Conservation (phyloP, 371 early-diverging fungal genomes). For the Mortierella sp. region DNA sequence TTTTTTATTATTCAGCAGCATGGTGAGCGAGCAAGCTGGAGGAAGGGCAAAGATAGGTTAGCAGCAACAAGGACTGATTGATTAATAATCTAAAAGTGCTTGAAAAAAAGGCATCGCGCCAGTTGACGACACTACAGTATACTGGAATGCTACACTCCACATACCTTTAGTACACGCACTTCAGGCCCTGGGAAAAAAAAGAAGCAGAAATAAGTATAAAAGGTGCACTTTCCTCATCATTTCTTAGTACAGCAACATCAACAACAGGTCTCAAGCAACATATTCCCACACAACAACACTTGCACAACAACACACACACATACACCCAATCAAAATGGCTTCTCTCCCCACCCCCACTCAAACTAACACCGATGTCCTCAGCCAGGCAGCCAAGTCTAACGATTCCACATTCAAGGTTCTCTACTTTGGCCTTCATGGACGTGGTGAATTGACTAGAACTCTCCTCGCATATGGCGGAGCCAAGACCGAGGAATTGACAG, state of each 20-base stretch:
- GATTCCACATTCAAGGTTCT: conserved; percentile 40
- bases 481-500: conserved; percentile 34
- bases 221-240: neutral
- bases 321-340: conserved; percentile 8
- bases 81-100: neutral
- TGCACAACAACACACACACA: neutral
- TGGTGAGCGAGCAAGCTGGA: too few species aligned
- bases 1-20: too few species aligned
- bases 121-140: conserved; percentile 31
- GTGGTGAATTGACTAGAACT: conserved; percentile 39
- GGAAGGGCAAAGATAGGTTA: neutral
- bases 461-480: conserved; percentile 29
- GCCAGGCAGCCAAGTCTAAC: conserved; percentile 24
- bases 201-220: too few species aligned
- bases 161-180: too few species aligned
- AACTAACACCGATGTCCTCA: conserved; percentile 21
- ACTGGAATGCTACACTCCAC: too few species aligned
- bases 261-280: too few species aligned
- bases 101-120: conserved; percentile 5
- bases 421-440: conserved; percentile 50
- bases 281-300: neutral
- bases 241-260: too few species aligned
- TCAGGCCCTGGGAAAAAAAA: neutral
- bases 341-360: conserved; percentile 35
- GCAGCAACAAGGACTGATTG: too few species aligned